Percentiles rank a stretch among this genome's conserved stretches.
These are phyloP conservation scores for Myxozyma nipponensis DNA, from an alignment of 805 yeast genomes.

Conservation along the genomic window DNA sequence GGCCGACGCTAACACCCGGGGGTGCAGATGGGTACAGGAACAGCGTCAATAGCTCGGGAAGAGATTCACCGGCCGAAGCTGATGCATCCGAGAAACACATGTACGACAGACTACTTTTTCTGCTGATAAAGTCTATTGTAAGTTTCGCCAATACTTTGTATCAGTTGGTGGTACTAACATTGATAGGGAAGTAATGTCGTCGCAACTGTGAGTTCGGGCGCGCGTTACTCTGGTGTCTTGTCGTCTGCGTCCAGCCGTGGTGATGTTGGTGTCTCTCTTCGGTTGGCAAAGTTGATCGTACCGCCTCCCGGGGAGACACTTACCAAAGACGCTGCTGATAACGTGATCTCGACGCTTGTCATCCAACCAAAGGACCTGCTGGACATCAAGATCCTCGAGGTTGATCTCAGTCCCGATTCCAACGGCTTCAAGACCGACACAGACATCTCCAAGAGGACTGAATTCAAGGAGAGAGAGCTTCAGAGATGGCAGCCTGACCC, in stretches of 20 bases:
- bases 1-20: no score
- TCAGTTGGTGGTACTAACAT: background rate
- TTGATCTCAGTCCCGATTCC: constrained; percentile 38
- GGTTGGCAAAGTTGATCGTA: constrained; percentile 46
- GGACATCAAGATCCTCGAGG: constrained; percentile 45
- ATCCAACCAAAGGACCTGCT: constrained; percentile 50
- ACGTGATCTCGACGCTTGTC: constrained; percentile 44
- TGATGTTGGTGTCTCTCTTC: constrained; percentile 56
- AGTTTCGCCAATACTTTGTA: background rate
- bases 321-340: constrained; percentile 38
- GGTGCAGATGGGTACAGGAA: no score
- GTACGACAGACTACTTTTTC: constrained; percentile 54
- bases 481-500: constrained; percentile 81
- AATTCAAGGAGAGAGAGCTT: constrained; percentile 63
- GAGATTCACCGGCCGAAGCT: constrained; percentile 25
- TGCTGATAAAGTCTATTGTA: constrained; percentile 55
- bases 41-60: constrained; percentile 1
- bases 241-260: constrained; percentile 44
- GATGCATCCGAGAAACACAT: constrained; percentile 38
- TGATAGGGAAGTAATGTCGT: constrained; percentile 46
- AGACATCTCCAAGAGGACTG: constrained; percentile 60
- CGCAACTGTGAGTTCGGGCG: constrained; percentile 62
- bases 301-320: constrained; percentile 38
- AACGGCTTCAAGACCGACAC: constrained; percentile 70
- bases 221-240: constrained; percentile 55